Percentiles rank a stretch among this genome's conserved stretches.
Conservation (phyloP, 352 stramenopile genomes). For the Pythium sukuiense region DNA sequence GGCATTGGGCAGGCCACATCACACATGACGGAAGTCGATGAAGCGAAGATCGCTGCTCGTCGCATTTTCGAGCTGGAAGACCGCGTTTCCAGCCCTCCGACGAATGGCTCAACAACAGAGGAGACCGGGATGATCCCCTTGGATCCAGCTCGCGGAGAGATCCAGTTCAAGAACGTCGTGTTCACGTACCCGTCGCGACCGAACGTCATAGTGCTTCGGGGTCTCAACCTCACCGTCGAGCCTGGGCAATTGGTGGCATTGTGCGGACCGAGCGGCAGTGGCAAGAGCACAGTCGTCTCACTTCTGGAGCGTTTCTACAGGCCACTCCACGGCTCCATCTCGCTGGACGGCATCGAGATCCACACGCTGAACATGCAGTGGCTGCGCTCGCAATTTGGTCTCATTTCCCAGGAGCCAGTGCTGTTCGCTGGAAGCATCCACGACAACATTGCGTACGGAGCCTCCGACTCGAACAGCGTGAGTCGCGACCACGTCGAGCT, state of each 20-base stretch:
- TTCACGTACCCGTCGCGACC: slow-evolving; percentile 79
- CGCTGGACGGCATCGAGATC: slow-evolving; percentile 73
- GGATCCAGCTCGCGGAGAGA: slow-evolving; percentile 16
- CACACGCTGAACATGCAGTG: slow-evolving; percentile 55
- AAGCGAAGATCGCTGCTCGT: slow-evolving; percentile 59
- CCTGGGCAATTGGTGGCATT: slow-evolving; percentile 63
- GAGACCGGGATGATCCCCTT: slow-evolving; percentile 3
- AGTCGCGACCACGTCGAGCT: slow-evolving; percentile 67
- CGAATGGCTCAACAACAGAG: neutral
- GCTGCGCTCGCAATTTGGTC: slow-evolving; percentile 58
- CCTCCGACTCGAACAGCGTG: slow-evolving; percentile 21
- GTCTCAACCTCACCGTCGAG: slow-evolving; percentile 79
- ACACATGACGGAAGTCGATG: slow-evolving; percentile 52
- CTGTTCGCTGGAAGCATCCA: slow-evolving; percentile 61
- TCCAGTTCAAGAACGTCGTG: slow-evolving; percentile 66
- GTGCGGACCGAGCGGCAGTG: slow-evolving; percentile 28
- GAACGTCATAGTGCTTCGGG: slow-evolving; percentile 66
- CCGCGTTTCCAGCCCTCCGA: neutral
- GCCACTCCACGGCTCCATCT: slow-evolving; percentile 44
- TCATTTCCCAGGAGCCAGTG: slow-evolving; percentile 54
- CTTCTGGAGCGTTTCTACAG: slow-evolving; percentile 76
- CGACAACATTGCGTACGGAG: slow-evolving; percentile 67
- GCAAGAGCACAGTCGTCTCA: slow-evolving; percentile 28
- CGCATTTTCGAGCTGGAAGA: slow-evolving; percentile 47
- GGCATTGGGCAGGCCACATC: slow-evolving; percentile 34